phyloP scores from a whole-genome alignment of 768 basidiomycete species.

The Tricholoma saponaceum region DNA sequence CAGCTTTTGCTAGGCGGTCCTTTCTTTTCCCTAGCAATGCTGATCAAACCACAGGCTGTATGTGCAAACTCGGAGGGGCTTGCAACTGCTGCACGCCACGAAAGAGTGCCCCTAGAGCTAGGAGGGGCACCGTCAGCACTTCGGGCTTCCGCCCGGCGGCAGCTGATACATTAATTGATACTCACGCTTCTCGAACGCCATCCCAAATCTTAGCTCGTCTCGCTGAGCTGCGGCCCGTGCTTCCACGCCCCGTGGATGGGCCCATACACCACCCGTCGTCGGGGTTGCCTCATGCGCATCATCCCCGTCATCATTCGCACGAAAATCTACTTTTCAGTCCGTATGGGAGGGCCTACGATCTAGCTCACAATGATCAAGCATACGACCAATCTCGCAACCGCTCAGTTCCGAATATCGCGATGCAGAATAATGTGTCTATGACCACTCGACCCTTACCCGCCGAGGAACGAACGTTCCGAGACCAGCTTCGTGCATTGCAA shows the following conservation, averaged over 20 bases:
- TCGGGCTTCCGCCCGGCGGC: slow-evolving; percentile 7
- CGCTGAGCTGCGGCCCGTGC: slow-evolving; percentile 63
- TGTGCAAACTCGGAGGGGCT: slow-evolving; percentile 46
- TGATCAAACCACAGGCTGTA: slow-evolving; percentile 47
- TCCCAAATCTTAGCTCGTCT: slow-evolving; percentile 57
- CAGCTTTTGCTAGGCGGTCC: slow-evolving; percentile 42
- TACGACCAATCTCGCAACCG: slow-evolving; percentile 22
- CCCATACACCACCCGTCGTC: slow-evolving; percentile 47
- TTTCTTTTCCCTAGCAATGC: slow-evolving; percentile 32
- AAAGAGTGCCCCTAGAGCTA: slow-evolving; percentile 33
- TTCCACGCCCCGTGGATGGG: slow-evolving; percentile 53
- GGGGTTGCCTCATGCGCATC: slow-evolving; percentile 35
- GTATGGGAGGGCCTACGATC: slow-evolving; percentile 64
- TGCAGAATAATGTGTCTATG: slow-evolving; percentile 18
- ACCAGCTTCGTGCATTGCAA: slow-evolving; percentile 26
- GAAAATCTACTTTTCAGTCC: slow-evolving; percentile 57
- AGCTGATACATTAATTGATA: slow-evolving; percentile 6
- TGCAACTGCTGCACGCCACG: slow-evolving; percentile 61
- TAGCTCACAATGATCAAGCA: slow-evolving; percentile 26
- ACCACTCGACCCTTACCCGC: slow-evolving; percentile 20
- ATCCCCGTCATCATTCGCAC: slow-evolving; percentile 43
- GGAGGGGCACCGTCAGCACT: slow-evolving; percentile 21
- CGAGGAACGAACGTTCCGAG: slow-evolving; percentile 22
- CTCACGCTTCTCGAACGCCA: slow-evolving; percentile 22
- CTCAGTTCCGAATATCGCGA: slow-evolving; percentile 4